These are phyloP conservation scores for Pichia exigua DNA, from an alignment of 805 yeast species.

Conservation along the genomic window DNA sequence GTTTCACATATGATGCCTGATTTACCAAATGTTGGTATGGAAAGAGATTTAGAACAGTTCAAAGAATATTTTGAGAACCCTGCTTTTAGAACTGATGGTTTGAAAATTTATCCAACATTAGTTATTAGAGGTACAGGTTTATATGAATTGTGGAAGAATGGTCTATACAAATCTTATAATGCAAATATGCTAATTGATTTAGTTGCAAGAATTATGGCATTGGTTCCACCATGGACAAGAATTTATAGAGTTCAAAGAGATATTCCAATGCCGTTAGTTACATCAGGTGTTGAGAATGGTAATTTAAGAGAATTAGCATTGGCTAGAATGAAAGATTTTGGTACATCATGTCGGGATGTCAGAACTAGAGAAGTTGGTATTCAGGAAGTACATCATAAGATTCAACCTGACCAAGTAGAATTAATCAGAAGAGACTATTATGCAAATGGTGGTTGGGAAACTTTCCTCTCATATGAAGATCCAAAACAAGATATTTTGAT, in stretches of 20 bases:
- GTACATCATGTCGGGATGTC: constrained; percentile 91
- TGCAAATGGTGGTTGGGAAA: constrained; percentile 99
- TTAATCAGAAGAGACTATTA: constrained; percentile 89
- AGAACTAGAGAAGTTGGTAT: constrained; percentile 98
- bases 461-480: constrained; percentile 91
- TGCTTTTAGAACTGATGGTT: constrained; percentile 92
- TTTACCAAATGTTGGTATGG: constrained; percentile 97
- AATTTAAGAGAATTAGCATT: constrained; percentile 90
- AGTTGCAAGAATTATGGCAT: constrained; percentile 90
- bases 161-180: constrained; percentile 86
- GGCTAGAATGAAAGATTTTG: constrained; percentile 97
- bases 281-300: constrained; percentile 97
- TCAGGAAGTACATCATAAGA: constrained; percentile 96
- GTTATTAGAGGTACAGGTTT: constrained; percentile 97
- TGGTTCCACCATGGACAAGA: constrained; percentile 99
- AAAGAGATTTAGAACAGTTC: constrained; percentile 92
- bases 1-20: constrained; percentile 99
- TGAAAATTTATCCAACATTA: constrained; percentile 90
- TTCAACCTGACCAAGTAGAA: constrained; percentile 95
- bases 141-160: constrained; percentile 96
- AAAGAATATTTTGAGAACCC: constrained; percentile 96
- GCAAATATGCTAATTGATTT: constrained; percentile 91
- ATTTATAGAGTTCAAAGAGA: constrained; percentile 97
- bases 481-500: constrained; percentile 93
- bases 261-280: constrained; percentile 97